These are phyloP conservation scores for Ophiostoma ulmi DNA, from an alignment of 2,329 filamentous ascomycete genomes.

Conservation along the genomic window DNA sequence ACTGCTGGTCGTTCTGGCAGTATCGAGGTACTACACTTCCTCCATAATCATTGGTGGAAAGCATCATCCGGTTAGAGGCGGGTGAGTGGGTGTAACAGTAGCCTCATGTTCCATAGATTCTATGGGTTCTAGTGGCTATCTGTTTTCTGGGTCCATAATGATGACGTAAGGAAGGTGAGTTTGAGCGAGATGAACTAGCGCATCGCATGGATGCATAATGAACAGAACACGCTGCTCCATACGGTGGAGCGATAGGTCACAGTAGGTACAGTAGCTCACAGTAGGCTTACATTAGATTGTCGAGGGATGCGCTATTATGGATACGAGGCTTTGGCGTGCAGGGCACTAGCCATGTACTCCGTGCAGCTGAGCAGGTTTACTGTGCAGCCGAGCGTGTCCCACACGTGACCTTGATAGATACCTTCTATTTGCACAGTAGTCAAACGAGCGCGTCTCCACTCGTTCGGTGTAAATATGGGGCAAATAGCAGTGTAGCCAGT, in stretches of 20 bases:
- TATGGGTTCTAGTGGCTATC: background rate
- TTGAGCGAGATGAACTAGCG: background rate
- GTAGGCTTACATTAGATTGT: background rate
- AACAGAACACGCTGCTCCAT: background rate
- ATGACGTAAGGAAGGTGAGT: conserved; percentile 1
- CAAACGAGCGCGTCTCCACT: background rate
- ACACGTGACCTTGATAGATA: background rate
- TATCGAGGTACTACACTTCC: background rate
- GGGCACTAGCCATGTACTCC: background rate
- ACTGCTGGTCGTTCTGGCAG: background rate
- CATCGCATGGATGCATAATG: too few relatives aligned
- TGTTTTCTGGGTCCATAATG: background rate
- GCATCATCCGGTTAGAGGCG: background rate
- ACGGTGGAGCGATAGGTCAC: too few relatives aligned
- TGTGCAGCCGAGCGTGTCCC: background rate
- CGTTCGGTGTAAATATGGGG: background rate
- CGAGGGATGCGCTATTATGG: background rate
- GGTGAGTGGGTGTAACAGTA: background rate
- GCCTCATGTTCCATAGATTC: background rate
- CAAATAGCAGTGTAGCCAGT: background rate
- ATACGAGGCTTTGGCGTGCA: background rate
- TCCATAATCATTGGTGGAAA: background rate
- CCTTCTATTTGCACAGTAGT: conserved; percentile 11
- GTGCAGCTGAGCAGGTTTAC: background rate
- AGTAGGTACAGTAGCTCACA: background rate